phyloP scores from a whole-genome alignment of 2,329 filamentous ascomycete genomes.

The Aureobasidium sp. region DNA sequence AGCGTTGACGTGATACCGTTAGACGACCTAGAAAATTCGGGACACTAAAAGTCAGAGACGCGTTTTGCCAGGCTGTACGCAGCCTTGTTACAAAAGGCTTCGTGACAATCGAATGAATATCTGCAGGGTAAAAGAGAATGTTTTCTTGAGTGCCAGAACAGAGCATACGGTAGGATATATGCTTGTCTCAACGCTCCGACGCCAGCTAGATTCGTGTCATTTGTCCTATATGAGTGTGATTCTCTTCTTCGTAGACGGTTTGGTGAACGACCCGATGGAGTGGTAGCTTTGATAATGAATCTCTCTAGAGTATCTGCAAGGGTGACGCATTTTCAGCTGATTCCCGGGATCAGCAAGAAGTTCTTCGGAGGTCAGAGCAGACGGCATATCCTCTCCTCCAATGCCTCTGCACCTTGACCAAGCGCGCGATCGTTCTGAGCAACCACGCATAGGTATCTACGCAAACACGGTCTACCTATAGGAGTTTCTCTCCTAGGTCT shows the following conservation, averaged over 20 bases:
- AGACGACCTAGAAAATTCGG: neutral
- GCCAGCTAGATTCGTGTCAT: neutral
- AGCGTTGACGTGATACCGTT: neutral
- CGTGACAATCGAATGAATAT: neutral
- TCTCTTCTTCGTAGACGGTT: neutral
- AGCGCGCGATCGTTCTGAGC: too few species aligned
- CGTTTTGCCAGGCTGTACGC: constrained; percentile 5
- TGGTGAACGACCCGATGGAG: neutral
- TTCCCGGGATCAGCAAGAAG: neutral
- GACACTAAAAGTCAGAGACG: constrained; percentile 10
- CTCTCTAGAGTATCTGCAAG: neutral
- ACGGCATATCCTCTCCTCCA: neutral
- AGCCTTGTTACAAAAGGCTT: neutral
- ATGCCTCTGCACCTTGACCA: neutral
- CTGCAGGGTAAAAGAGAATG: neutral
- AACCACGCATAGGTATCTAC: neutral
- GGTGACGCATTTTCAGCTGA: constrained; percentile 2
- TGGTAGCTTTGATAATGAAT: constrained; percentile 5
- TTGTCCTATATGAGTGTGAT: neutral
- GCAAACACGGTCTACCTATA: neutral
- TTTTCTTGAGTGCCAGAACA: too few species aligned
- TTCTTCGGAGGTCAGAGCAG: neutral
- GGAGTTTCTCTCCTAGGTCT: neutral
- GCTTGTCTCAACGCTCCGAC: neutral
- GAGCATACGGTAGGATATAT: neutral